These are phyloP conservation scores for Sclerotinia spermophila DNA, from an alignment of 2,329 filamentous ascomycete genomes.

Conservation along the genomic window DNA sequence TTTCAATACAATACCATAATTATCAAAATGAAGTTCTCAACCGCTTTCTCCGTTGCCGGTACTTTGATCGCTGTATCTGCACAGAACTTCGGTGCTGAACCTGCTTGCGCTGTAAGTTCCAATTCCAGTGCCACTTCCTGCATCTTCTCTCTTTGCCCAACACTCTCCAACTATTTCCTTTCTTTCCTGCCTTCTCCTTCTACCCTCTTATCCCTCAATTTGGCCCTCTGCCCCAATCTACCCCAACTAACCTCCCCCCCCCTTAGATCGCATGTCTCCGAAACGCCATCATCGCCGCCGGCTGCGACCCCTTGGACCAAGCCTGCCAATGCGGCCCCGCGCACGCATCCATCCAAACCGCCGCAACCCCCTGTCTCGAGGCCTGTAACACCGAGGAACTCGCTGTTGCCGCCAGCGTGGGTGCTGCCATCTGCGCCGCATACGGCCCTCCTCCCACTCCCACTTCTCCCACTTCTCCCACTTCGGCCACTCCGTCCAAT, in stretches of 20 bases:
- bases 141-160: not conserved
- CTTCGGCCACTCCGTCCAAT: too few relatives aligned
- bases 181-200: not conserved
- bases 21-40: constrained; percentile 13
- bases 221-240: not conserved
- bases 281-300: constrained; percentile 38
- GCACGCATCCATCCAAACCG: constrained; percentile 35
- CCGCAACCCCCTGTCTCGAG: constrained; percentile 35
- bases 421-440: constrained; percentile 35
- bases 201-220: not conserved
- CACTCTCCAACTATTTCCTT: not conserved
- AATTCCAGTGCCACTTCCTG: not conserved
- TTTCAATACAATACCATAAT: not conserved
- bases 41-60: not conserved
- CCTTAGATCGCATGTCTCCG: constrained; percentile 36
- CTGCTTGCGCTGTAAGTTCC: constrained; percentile 12
- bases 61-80: not conserved
- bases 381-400: constrained; percentile 38
- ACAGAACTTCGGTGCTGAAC: constrained; percentile 5
- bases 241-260: not conserved
- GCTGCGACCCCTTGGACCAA: constrained; percentile 40
- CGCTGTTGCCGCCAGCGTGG: constrained; percentile 37
- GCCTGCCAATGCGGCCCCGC: constrained; percentile 40
- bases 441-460: constrained; percentile 31
- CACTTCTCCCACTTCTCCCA: too few relatives aligned